Conservation (phyloP, 176 grass and related monocot species). For the Bothriochloa decipiens region DNA sequence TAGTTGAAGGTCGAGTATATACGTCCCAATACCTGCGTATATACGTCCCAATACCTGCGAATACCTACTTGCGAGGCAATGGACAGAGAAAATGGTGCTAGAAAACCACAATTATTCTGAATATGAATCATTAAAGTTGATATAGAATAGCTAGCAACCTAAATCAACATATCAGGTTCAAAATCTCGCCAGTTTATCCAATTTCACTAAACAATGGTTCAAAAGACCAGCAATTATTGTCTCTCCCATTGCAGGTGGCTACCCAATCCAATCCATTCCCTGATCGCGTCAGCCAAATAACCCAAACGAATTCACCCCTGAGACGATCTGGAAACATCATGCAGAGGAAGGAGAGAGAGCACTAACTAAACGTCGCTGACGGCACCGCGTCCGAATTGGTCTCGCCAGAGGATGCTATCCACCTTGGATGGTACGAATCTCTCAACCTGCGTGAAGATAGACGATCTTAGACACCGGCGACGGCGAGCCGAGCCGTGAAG, state of each 20-base stretch:
- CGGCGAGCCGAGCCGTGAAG: neutral
- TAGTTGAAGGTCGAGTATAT: no score
- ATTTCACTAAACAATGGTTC: neutral
- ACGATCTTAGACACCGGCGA: constrained; percentile 15
- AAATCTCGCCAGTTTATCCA: neutral
- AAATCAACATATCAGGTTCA: neutral
- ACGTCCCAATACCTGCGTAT: no score
- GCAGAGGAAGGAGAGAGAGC: neutral
- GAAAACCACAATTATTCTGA: constrained; percentile 12
- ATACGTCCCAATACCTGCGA: no score
- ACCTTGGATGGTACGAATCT: constrained; percentile 31
- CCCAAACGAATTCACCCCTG: constrained; percentile 10
- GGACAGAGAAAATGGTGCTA: constrained; percentile 24
- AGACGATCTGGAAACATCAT: neutral
- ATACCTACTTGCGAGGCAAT: neutral
- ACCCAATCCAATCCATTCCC: neutral
- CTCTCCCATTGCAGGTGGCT: neutral
- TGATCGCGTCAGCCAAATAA: neutral
- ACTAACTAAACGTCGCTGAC: constrained; percentile 24
- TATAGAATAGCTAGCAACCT: neutral
- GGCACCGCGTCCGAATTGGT: neutral
- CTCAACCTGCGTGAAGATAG: constrained; percentile 35
- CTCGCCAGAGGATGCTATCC: constrained; percentile 30
- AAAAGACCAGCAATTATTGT: neutral
- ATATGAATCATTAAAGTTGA: neutral